These are phyloP conservation scores for Mycena pura DNA, from an alignment of 768 basidiomycete species.

Conservation along the genomic window DNA sequence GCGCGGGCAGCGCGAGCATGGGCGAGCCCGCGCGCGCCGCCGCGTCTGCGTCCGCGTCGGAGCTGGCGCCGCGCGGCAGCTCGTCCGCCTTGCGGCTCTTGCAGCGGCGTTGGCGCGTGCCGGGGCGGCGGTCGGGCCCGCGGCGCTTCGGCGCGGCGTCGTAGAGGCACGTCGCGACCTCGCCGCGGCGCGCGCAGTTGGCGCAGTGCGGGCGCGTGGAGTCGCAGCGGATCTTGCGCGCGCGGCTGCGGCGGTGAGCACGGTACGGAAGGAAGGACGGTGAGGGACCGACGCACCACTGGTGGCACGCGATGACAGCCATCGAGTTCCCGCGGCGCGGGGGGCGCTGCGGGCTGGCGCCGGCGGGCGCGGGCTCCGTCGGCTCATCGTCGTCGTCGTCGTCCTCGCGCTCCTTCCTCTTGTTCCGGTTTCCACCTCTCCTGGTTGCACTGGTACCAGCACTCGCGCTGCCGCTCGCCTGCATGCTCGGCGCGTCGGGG, in stretches of 20 bases:
- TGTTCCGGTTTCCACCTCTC: not conserved
- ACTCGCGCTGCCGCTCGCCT: not conserved
- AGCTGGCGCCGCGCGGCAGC: not conserved
- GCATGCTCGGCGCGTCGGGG: not conserved
- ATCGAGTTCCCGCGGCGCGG: slow-evolving; percentile 12
- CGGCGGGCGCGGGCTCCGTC: not conserved
- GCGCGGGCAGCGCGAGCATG: slow-evolving; percentile 7
- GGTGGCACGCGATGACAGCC: slow-evolving; percentile 20
- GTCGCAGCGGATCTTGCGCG: slow-evolving; percentile 65
- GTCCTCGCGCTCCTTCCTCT: not conserved
- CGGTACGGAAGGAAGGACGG: not conserved
- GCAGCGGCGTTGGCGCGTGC: slow-evolving; percentile 63
- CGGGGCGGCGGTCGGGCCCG: slow-evolving; percentile 64
- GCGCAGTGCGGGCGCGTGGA: slow-evolving; percentile 62
- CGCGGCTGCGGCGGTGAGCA: slow-evolving; percentile 45
- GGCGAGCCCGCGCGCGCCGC: not conserved
- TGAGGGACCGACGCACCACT: slow-evolving; percentile 20
- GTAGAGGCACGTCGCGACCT: slow-evolving; percentile 59
- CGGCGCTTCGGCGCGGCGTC: slow-evolving; percentile 62
- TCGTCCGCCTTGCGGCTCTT: slow-evolving; percentile 50
- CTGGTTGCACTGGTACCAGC: not conserved
- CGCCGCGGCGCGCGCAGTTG: slow-evolving; percentile 58
- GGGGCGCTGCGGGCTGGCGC: not conserved
- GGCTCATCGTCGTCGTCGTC: not conserved
- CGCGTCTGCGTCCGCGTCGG: not conserved